phyloP scores from a whole-genome alignment of 805 yeast species.

The Tetrapisispora fleetii region DNA sequence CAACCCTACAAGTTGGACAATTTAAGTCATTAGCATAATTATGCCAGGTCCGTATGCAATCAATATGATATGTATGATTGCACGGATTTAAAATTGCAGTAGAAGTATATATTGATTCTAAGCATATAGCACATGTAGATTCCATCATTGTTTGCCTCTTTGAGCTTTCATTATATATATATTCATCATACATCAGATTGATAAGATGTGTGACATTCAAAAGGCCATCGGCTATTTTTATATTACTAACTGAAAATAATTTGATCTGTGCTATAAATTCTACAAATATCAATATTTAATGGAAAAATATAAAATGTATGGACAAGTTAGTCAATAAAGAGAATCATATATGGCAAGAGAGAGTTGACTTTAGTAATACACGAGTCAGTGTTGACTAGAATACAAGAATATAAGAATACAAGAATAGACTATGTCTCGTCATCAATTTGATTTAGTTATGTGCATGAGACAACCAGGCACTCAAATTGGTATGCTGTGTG shows the following conservation, averaged over 20 bases:
- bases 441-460: slow-evolving; percentile 73
- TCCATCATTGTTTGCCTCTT: background rate
- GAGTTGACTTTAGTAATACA: no score
- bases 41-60: slow-evolving; percentile 50
- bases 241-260: background rate
- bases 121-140: slow-evolving; percentile 51
- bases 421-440: slow-evolving; percentile 58
- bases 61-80: slow-evolving; percentile 45
- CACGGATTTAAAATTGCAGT: slow-evolving; percentile 36
- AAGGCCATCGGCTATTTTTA: background rate
- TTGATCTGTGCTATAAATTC: no score
- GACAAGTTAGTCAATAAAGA: no score
- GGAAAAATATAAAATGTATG: no score
- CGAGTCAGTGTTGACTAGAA: no score
- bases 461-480: slow-evolving; percentile 84
- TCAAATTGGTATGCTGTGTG: slow-evolving; percentile 59
- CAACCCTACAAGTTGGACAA: slow-evolving; percentile 25
- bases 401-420: background rate
- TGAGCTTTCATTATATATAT: background rate
- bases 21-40: slow-evolving; percentile 14
- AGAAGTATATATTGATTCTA: slow-evolving; percentile 31
- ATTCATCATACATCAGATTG: background rate
- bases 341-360: no score
- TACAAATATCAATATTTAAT: background rate
- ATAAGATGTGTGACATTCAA: background rate